A percentile compares a stretch with the other conserved stretches of the same genome.
Evolutionary conservation across 108 stramenopile genomes (phyloP).

Genomic region (Pseudonitzschia pungens): DNA sequence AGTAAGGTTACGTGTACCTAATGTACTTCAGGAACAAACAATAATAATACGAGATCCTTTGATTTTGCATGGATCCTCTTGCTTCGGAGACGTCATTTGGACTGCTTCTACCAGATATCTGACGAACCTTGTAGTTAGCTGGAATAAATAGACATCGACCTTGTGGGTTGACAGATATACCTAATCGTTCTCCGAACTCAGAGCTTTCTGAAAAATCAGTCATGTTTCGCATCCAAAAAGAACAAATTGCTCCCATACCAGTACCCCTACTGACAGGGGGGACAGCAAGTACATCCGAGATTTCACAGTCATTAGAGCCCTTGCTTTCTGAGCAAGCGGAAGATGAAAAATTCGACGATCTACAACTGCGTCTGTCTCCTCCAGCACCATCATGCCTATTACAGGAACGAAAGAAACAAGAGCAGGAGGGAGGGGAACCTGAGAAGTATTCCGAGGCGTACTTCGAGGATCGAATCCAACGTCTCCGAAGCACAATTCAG

Average conservation of each 20-base stretch:
- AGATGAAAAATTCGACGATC: not conserved
- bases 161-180: no score
- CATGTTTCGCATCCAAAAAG: not conserved
- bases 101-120: no score
- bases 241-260: not conserved
- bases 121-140: no score
- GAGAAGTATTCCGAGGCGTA: slow-evolving; percentile 30
- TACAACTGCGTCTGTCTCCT: not conserved
- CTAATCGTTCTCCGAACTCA: no score
- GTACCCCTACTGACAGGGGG: not conserved
- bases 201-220: no score
- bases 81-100: no score
- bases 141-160: no score
- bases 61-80: no score
- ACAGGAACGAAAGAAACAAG: no score
- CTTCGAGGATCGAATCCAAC: slow-evolving; percentile 25
- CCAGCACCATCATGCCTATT: not conserved
- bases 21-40: not conserved
- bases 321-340: not conserved
- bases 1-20: not conserved
- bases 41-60: no score
- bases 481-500: slow-evolving; percentile 10
- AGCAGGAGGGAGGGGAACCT: not conserved
- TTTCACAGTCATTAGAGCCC: not conserved
- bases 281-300: not conserved